Conservation (phyloP, 1,139 yeast genomes). For the Suhomyces bokatorum region DNA sequence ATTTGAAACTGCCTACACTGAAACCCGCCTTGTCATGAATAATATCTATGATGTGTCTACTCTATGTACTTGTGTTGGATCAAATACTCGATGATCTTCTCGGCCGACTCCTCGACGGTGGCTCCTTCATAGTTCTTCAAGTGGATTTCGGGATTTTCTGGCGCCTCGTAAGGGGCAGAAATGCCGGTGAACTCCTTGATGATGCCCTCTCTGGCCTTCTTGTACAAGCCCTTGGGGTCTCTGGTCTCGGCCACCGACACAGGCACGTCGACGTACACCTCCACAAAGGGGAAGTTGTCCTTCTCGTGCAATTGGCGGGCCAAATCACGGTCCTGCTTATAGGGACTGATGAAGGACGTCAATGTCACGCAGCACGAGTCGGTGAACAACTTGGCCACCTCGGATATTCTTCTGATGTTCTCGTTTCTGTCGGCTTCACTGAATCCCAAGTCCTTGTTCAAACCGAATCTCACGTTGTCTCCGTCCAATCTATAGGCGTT, state of each 20-base stretch:
- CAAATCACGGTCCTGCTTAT: slow-evolving; percentile 74
- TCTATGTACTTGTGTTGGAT: slow-evolving; percentile 50
- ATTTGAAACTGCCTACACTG: no score
- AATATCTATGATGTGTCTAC: neutral
- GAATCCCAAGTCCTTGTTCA: slow-evolving; percentile 92
- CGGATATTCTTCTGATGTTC: slow-evolving; percentile 90
- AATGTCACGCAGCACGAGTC: slow-evolving; percentile 84
- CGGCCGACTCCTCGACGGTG: slow-evolving; percentile 79
- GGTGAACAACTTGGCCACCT: slow-evolving; percentile 86
- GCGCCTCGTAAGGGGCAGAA: slow-evolving; percentile 94
- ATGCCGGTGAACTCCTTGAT: slow-evolving; percentile 95
- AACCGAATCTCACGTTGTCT: slow-evolving; percentile 90
- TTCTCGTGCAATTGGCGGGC: slow-evolving; percentile 84
- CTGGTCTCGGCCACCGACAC: slow-evolving; percentile 91
- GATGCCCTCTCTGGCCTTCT: slow-evolving; percentile 92
- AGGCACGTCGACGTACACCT: slow-evolving; percentile 90
- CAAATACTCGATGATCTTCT: slow-evolving; percentile 69
- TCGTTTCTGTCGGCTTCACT: slow-evolving; percentile 90
- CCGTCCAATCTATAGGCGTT: slow-evolving; percentile 90
- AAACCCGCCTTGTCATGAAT: no score
- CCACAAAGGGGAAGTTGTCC: slow-evolving; percentile 77
- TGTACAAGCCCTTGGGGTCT: slow-evolving; percentile 95
- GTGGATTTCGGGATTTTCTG: slow-evolving; percentile 79
- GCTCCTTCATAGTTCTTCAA: slow-evolving; percentile 66
- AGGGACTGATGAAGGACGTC: slow-evolving; percentile 92